A percentile compares a stretch with the other conserved stretches of the same genome.
Conservation (phyloP, 2,329 filamentous ascomycete genomes). For the Sarocladium kiliense region DNA sequence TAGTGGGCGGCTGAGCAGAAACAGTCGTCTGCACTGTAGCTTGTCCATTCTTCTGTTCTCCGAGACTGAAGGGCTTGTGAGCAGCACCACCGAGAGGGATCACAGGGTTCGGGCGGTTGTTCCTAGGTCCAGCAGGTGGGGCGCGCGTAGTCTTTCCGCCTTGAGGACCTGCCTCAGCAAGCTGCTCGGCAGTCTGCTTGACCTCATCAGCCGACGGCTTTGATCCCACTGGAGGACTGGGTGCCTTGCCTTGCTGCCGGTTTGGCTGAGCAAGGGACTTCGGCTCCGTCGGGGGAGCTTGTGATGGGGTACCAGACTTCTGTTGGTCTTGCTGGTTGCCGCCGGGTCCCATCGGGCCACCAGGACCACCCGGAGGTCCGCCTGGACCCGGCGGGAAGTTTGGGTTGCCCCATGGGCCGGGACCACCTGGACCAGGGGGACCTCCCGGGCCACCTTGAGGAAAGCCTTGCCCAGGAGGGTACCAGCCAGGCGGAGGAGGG, state of each 20-base stretch:
- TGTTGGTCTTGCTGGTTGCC: constrained; percentile 46
- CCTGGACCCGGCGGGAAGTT: constrained; percentile 56
- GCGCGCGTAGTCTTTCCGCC: constrained; percentile 30
- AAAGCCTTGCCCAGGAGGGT: constrained; percentile 45
- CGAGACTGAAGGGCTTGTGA: constrained; percentile 31
- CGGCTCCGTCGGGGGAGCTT: constrained; percentile 46
- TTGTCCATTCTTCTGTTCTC: constrained; percentile 20
- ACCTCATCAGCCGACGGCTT: constrained; percentile 53
- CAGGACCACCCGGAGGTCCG: constrained; percentile 51
- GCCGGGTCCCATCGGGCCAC: constrained; percentile 50
- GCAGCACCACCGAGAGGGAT: constrained; percentile 54
- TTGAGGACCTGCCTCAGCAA: constrained; percentile 24
- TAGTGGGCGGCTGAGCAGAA: constrained; percentile 28
- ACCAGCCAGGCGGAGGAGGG: constrained; percentile 74
- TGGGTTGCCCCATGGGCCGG: constrained; percentile 48
- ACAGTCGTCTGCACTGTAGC: constrained; percentile 30
- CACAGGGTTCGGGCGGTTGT: constrained; percentile 56
- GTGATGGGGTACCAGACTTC: constrained; percentile 39
- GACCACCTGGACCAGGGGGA: constrained; percentile 26
- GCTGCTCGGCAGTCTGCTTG: constrained; percentile 39
- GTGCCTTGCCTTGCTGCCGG: constrained; percentile 43
- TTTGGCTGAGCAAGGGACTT: constrained; percentile 45
- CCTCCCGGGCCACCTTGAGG: constrained; percentile 36
- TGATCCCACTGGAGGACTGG: constrained; percentile 61
- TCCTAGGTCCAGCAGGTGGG: constrained; percentile 44